Base-by-base conservation (phyloP, 2,329 filamentous ascomycete genomes). In the Niveomyces coronatus region DNA sequence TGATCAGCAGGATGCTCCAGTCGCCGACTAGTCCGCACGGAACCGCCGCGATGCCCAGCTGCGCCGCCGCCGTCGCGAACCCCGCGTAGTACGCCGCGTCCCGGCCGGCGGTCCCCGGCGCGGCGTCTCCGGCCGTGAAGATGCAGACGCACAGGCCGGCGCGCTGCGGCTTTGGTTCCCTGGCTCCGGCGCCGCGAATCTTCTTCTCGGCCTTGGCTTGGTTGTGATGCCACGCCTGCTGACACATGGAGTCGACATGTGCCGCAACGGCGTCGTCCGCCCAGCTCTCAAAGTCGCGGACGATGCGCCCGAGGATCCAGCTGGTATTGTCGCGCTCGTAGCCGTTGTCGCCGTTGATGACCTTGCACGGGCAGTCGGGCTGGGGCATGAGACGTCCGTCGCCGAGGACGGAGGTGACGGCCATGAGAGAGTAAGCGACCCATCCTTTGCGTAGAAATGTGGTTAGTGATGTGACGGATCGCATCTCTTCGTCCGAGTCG, bases 281-380 rank as follows among this genome's bases (percentile, higher is more conserved):
- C 51, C 52, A 58, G 22, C 34, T 40, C 15, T 64, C 56, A 20
- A 55, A 58, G 45, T 67, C 62, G 18, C 63, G 52, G 9, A 67
- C 39, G 1, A 68, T 49, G 0, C 64, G 52, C 0, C 62, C 64
- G 9, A 68, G 46, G 5, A 66, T 49, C 63, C 62, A 68, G 18
- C 49, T 55, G 11, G 50, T 49, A 35, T 66, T 67, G 3, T 54
- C 49, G 2, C 59, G 51, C 5, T 48, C 46, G 39, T 61, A 58
- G 2, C 62, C 57, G 15, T 45, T 59, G 18, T 51, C 47, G 11
- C 46, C 45, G 41, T 63, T 62, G 28, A 64, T 54, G 14, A 65
- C 53, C 4, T 44, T 44, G 23, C 23, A 8, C 13, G 8, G 23
- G 23, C 23, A 24, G 23, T 24, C 23, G 23, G 23, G 23, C 8